Evolutionary conservation across 2,329 filamentous ascomycete species (phyloP).

Genomic region (Beauveria scarabaeidicola): DNA sequence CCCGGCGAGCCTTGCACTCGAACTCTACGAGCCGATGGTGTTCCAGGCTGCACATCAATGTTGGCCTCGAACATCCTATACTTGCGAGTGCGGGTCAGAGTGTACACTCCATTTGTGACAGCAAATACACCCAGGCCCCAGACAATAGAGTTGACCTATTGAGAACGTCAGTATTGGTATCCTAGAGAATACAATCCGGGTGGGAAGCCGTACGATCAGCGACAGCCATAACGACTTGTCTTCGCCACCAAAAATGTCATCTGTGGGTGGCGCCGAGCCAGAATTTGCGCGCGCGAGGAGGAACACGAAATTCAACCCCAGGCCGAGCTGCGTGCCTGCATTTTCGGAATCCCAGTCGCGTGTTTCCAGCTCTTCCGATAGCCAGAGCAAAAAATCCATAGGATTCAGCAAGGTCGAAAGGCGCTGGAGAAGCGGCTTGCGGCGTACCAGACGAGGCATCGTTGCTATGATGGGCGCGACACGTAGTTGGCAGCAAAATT

Average conservation of each 20-base stretch:
- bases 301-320: conserved; percentile 70
- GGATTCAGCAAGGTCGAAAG: conserved; percentile 75
- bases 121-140: conserved; percentile 60
- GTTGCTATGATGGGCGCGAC: conserved; percentile 19
- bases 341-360: conserved; percentile 81
- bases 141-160: conserved; percentile 60
- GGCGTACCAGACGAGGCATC: conserved; percentile 73
- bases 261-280: conserved; percentile 42
- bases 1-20: conserved; percentile 77
- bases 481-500: not conserved
- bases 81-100: conserved; percentile 70
- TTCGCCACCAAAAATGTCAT: conserved; percentile 80
- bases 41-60: conserved; percentile 66
- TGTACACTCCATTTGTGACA: conserved; percentile 69
- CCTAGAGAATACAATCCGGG: too few relatives aligned
- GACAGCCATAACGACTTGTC: conserved; percentile 56
- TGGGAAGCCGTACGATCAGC: conserved; percentile 36
- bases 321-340: conserved; percentile 66
- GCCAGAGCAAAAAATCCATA: conserved; percentile 81
- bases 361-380: conserved; percentile 87
- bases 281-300: conserved; percentile 76
- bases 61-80: conserved; percentile 88
- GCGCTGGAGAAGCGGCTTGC: conserved; percentile 69
- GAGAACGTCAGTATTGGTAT: conserved; percentile 11
- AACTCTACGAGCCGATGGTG: conserved; percentile 81